These are phyloP conservation scores for Neltuma alba DNA, from an alignment of 306 rosid genomes.

Conservation along the genomic window DNA sequence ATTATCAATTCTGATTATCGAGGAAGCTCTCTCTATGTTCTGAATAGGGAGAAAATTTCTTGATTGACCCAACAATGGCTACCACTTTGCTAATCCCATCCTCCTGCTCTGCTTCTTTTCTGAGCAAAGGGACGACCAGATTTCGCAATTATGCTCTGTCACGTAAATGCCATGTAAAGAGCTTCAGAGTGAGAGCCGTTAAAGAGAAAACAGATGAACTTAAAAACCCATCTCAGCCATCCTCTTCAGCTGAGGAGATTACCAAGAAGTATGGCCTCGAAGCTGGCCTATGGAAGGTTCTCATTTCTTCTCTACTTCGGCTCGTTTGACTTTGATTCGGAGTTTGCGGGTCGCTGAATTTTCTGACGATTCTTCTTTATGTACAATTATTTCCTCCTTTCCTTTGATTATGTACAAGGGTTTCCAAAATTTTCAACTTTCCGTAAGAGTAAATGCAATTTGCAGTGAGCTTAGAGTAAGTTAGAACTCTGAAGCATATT, in stretches of 20 bases:
- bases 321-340: slow-evolving; percentile 2
- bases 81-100: slow-evolving; percentile 43
- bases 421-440: slow-evolving; percentile 24
- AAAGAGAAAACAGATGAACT: slow-evolving; percentile 75
- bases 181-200: slow-evolving; percentile 64
- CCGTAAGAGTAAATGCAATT: neutral
- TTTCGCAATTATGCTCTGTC: slow-evolving; percentile 31
- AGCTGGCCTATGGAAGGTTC: slow-evolving; percentile 95
- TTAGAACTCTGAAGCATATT: neutral
- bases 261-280: slow-evolving; percentile 88
- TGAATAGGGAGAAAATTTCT: slow-evolving; percentile 28
- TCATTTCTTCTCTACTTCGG: slow-evolving; percentile 22
- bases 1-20: slow-evolving; percentile 21
- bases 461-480: slow-evolving; percentile 21
- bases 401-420: slow-evolving; percentile 31
- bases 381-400: slow-evolving; percentile 13
- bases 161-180: slow-evolving; percentile 34
- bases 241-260: slow-evolving; percentile 75
- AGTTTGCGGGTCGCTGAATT: neutral
- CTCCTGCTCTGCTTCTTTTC: slow-evolving; percentile 46
- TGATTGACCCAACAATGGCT: slow-evolving; percentile 48
- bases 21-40: slow-evolving; percentile 11
- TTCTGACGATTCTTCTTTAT: slow-evolving; percentile 19
- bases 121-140: slow-evolving; percentile 29
- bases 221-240: slow-evolving; percentile 41